Evolutionary conservation across 768 basidiomycete species (phyloP).

Genomic region (Agaricus sinodeliciosus): DNA sequence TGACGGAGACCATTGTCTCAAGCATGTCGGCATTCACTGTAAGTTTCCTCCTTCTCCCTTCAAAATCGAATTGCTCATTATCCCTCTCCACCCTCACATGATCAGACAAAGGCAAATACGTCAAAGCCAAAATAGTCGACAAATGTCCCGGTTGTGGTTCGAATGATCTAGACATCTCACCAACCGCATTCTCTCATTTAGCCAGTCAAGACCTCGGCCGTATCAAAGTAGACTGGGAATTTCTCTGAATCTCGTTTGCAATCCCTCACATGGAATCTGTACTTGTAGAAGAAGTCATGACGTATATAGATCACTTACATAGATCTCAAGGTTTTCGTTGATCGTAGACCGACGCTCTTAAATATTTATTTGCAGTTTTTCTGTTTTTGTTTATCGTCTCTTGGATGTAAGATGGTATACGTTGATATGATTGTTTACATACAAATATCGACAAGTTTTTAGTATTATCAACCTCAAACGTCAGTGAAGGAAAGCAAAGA

Average conservation of each 20-base stretch:
- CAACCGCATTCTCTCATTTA: constrained; percentile 18
- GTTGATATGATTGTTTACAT: no score
- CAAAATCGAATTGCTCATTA: neutral
- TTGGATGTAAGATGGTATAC: neutral
- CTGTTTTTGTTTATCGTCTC: neutral
- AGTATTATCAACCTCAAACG: neutral
- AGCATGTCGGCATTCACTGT: constrained; percentile 38
- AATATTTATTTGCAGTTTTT: neutral
- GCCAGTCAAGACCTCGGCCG: constrained; percentile 13
- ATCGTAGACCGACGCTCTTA: neutral
- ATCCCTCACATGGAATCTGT: no score
- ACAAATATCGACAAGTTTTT: neutral
- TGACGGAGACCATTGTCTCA: constrained; percentile 6
- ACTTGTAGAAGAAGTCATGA: no score
- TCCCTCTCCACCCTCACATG: neutral
- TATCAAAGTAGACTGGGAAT: constrained; percentile 18
- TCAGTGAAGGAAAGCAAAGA: neutral
- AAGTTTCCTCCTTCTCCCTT: constrained; percentile 18
- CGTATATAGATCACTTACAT: no score
- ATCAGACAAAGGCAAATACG: constrained; percentile 4
- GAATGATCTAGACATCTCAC: constrained; percentile 22
- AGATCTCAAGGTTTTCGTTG: neutral
- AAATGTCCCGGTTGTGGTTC: constrained; percentile 19
- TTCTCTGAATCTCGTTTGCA: neutral
- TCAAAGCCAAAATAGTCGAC: constrained; percentile 19